These are phyloP conservation scores for Apiospora aurea DNA, from an alignment of 2,329 filamentous ascomycete species.

Conservation along the genomic window DNA sequence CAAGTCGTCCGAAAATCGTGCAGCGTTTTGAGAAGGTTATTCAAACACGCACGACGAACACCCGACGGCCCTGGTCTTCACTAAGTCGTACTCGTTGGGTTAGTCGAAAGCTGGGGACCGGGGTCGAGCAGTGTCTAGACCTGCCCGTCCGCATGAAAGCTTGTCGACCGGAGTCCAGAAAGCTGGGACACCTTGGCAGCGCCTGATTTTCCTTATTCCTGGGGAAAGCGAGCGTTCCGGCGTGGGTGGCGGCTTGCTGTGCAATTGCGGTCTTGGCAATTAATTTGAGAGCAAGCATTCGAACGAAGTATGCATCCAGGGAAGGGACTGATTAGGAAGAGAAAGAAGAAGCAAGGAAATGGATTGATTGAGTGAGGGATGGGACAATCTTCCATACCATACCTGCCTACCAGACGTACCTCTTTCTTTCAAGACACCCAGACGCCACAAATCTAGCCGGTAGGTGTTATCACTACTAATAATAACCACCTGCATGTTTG, in stretches of 20 bases:
- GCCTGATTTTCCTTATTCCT: conserved; percentile 6
- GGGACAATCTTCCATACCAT: background rate
- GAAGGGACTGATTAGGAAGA: background rate
- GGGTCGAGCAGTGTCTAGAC: conserved; percentile 1
- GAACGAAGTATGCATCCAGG: no score
- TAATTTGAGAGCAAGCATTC: background rate
- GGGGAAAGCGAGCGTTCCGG: background rate
- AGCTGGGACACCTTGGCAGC: conserved; percentile 10
- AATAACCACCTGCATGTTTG: background rate
- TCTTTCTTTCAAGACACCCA: background rate
- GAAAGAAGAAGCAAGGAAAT: background rate
- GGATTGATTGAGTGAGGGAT: background rate
- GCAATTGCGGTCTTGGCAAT: background rate
- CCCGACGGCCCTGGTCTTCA: background rate
- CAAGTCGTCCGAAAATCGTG: background rate
- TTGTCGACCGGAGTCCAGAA: background rate
- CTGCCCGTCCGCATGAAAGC: background rate
- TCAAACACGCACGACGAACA: conserved; percentile 20
- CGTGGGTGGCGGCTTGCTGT: background rate
- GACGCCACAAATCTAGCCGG: no score
- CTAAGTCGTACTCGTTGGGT: background rate
- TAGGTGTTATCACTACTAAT: background rate
- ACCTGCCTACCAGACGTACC: no score
- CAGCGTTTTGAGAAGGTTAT: conserved; percentile 22
- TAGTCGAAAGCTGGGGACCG: background rate